phyloP scores from a whole-genome alignment of 495 filamentous ascomycete species.

The Glutinoglossum americanum region DNA sequence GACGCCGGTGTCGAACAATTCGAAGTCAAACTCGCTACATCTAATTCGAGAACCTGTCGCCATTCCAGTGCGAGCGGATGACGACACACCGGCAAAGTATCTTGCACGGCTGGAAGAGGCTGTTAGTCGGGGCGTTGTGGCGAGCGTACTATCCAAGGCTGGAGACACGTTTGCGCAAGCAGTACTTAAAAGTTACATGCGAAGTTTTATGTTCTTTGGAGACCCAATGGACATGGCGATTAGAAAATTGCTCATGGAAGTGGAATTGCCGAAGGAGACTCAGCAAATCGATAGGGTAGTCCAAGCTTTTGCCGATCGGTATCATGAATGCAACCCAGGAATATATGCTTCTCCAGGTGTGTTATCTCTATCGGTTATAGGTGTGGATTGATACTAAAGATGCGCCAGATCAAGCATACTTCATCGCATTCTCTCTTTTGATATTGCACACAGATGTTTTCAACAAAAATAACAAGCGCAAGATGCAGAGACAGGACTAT shows the following conservation, averaged over 20 bases:
- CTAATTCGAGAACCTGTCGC: conserved; percentile 37
- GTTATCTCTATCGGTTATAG: conserved; percentile 1
- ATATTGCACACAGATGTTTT: conserved; percentile 96
- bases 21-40: conserved; percentile 51
- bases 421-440: conserved; percentile 88
- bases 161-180: conserved; percentile 63
- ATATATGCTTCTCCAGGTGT: conserved; percentile 67
- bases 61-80: conserved; percentile 61
- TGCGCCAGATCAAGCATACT: conserved; percentile 67
- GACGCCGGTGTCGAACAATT: conserved; percentile 42
- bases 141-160: conserved; percentile 60
- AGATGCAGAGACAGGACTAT: conserved; percentile 95
- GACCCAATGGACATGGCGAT: conserved; percentile 97
- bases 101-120: conserved; percentile 59
- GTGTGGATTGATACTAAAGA: conserved; percentile 4
- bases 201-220: conserved; percentile 79
- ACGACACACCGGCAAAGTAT: conserved; percentile 80
- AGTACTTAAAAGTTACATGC: conserved; percentile 82
- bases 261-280: conserved; percentile 87
- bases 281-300: conserved; percentile 94
- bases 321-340: conserved; percentile 94
- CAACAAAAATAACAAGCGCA: conserved; percentile 98
- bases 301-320: conserved; percentile 86
- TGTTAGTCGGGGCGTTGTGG: conserved; percentile 57
- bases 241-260: conserved; percentile 86